Conservation (phyloP, 1,139 yeast species). For the Waltiozyma sp. region DNA sequence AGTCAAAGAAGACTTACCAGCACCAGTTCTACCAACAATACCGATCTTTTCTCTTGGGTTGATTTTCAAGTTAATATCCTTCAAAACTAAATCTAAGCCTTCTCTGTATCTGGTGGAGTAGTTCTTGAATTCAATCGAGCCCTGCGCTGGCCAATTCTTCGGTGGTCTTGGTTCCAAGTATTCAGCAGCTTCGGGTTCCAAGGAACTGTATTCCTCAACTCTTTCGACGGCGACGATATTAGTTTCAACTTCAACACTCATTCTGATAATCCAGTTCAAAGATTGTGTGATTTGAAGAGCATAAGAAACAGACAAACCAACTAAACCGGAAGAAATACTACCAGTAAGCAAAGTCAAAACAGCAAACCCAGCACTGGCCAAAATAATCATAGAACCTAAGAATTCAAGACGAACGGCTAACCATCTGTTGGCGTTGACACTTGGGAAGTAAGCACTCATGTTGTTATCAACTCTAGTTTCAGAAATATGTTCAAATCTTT, state of each 20-base stretch:
- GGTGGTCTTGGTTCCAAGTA: slow-evolving; percentile 65
- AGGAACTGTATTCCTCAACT: slow-evolving; percentile 70
- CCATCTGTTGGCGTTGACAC: slow-evolving; percentile 95
- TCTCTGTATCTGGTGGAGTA: slow-evolving; percentile 83
- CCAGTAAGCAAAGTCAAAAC: slow-evolving; percentile 61
- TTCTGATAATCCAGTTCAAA: slow-evolving; percentile 92
- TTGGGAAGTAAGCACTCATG: slow-evolving; percentile 86
- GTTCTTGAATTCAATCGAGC: slow-evolving; percentile 58
- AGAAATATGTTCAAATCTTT: slow-evolving; percentile 63
- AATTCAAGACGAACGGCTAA: slow-evolving; percentile 87
- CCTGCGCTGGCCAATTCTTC: slow-evolving; percentile 66
- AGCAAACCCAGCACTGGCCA: slow-evolving; percentile 76
- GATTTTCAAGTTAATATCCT: slow-evolving; percentile 54
- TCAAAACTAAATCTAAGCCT: slow-evolving; percentile 72
- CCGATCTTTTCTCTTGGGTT: slow-evolving; percentile 82
- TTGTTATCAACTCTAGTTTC: slow-evolving; percentile 73
- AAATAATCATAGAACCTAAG: slow-evolving; percentile 77
- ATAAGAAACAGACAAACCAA: slow-evolving; percentile 88
- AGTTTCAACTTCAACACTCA: slow-evolving; percentile 97
- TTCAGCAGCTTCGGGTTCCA: slow-evolving; percentile 75
- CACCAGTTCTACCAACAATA: slow-evolving; percentile 94
- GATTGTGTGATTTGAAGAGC: slow-evolving; percentile 89
- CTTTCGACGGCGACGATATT: slow-evolving; percentile 96
- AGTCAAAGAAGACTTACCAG: slow-evolving; percentile 90
- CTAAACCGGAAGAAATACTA: slow-evolving; percentile 71